Percentiles rank a stretch among this genome's conserved stretches.
phyloP scores from a whole-genome alignment of 129 eudicot species.

The Chrysanthemum makinoi region DNA sequence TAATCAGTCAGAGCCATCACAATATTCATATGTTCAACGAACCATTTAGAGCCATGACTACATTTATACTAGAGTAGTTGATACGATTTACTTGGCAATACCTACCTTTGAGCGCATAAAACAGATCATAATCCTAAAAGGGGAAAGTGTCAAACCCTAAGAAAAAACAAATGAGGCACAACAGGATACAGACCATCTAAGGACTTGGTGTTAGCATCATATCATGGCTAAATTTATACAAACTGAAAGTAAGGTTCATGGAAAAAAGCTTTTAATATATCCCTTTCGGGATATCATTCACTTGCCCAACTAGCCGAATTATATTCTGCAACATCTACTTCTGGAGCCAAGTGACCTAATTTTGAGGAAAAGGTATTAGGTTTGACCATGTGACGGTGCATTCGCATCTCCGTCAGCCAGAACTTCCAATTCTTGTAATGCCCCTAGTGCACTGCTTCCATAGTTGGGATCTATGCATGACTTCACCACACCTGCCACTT shows the following conservation, averaged over 20 bases:
- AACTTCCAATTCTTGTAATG: conserved; percentile 62
- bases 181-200: conserved; percentile 24
- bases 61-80: neutral
- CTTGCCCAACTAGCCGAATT: conserved; percentile 25
- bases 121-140: conserved; percentile 10
- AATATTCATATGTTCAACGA: neutral
- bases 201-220: conserved; percentile 23
- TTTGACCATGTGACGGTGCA: conserved; percentile 34
- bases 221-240: conserved; percentile 25
- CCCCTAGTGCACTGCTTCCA: conserved; percentile 43
- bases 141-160: conserved; percentile 20
- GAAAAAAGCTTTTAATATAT: neutral
- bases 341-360: conserved; percentile 20
- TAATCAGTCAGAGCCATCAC: too few relatives aligned
- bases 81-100: conserved; percentile 2
- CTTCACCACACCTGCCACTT: conserved; percentile 44
- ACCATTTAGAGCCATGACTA: conserved; percentile 4
- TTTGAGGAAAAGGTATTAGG: neutral
- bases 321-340: conserved; percentile 18
- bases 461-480: conserved; percentile 43
- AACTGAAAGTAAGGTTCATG: conserved; percentile 18
- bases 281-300: conserved; percentile 17
- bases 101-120: neutral
- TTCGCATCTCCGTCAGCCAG: conserved; percentile 36
- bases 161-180: conserved; percentile 20